Evolutionary conservation across 768 basidiomycete genomes (phyloP), one percentile per base, ranked within the genome.

Genomic region (Piloderma croceum): DNA sequence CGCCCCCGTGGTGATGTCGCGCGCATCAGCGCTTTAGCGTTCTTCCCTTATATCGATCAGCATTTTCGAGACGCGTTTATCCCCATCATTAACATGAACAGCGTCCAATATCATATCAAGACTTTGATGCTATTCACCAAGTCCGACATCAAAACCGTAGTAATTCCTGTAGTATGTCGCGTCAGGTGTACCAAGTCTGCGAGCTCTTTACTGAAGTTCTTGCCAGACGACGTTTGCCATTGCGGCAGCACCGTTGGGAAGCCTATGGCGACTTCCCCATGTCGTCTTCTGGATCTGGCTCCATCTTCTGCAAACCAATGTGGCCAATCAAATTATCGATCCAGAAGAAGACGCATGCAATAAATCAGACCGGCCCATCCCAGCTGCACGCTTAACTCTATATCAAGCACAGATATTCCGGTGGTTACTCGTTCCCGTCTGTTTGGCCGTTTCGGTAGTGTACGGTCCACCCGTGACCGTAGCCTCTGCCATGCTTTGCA

Each of bases 301-400:
- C 3, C 73, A 74, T 37, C 53, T 71, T 10, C 51, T 74, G 3
- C 69, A 69, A 33, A 69, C 65, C 48, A 48, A 68, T 43, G 49
- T 73, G n/a, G 57, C 67, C 3, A 74, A 74, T 41, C 72, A 74
- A 49, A 61, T 59, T 17, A 56, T 64, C 23, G 55, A 58, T 5
- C 59, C 62, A 4, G 62, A 63, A 9, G 73, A 74, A 50, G 73
- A 74, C 41, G 57, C 47, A 18, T 32, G 57, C 34, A 74, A 74
- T 51, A 70, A 72, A 38, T 64, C 68, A 3, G 64, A 66, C 41
- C 53, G 73, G 10, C 73, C 73, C 0, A 48, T 74, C 18, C 72
- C 73, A 0, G 55, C 72, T 7, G 65, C 64, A 1, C 66, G 67
- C 18, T 65, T 74, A 18, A 58, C 59, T n/a, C 35, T 66, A 0